phyloP scores from a whole-genome alignment of 768 basidiomycete genomes.

The Mycena belliarum region DNA sequence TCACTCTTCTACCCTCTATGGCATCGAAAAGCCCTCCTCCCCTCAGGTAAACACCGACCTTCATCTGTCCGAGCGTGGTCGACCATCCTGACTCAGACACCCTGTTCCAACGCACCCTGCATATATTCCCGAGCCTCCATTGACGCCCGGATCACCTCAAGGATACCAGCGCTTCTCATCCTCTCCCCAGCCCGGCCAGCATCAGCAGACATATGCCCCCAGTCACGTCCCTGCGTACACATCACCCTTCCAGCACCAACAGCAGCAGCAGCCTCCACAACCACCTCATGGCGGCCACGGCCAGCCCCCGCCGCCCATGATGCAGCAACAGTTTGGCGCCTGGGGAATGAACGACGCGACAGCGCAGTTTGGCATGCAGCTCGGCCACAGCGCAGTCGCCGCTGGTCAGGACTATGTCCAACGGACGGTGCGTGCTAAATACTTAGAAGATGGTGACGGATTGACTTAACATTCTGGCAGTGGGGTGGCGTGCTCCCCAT shows the following conservation, averaged over 20 bases:
- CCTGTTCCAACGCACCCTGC: slow-evolving; percentile 88
- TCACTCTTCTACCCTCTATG: too few relatives aligned
- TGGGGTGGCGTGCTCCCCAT: slow-evolving; percentile 80
- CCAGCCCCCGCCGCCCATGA: slow-evolving; percentile 33
- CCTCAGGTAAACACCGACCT: too few relatives aligned
- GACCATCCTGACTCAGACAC: slow-evolving; percentile 67
- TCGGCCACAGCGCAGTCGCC: slow-evolving; percentile 87
- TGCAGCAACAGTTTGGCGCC: slow-evolving; percentile 55
- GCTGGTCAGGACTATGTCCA: slow-evolving; percentile 97
- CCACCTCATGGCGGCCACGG: slow-evolving; percentile 35
- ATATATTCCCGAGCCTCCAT: slow-evolving; percentile 81
- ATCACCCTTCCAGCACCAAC: slow-evolving; percentile 50
- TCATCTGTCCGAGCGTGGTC: too few relatives aligned
- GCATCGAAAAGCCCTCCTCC: too few relatives aligned
- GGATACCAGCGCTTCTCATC: slow-evolving; percentile 75
- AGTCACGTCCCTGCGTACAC: slow-evolving; percentile 49
- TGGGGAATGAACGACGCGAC: slow-evolving; percentile 93
- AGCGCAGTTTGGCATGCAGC: slow-evolving; percentile 94
- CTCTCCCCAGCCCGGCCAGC: slow-evolving; percentile 41
- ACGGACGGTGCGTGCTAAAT: slow-evolving; percentile 70
- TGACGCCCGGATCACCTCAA: slow-evolving; percentile 71
- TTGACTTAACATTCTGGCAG: slow-evolving; percentile 38
- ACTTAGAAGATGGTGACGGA: not conserved
- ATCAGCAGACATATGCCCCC: slow-evolving; percentile 22
- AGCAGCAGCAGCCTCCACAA: slow-evolving; percentile 37